Conservation (phyloP, 345 rosid genomes). For the Microcos paniculata region DNA sequence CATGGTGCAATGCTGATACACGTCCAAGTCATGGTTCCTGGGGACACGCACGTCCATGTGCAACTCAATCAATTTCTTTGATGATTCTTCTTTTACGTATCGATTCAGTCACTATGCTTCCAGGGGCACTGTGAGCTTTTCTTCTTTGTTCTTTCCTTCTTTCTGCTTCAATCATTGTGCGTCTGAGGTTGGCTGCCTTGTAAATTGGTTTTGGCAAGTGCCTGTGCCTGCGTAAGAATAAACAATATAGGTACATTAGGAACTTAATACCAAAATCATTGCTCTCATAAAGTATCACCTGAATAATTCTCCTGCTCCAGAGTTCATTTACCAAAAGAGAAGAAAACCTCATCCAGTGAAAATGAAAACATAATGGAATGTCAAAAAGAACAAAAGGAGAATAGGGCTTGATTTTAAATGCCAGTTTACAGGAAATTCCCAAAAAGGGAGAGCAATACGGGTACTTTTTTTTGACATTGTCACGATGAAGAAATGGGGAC, state of each 20-base stretch:
- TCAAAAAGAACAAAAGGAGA: neutral
- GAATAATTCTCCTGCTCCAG: neutral
- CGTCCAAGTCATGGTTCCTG: neutral
- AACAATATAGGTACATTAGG: neutral
- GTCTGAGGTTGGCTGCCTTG: slow-evolving; percentile 51
- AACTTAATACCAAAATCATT: neutral
- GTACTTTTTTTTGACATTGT: neutral
- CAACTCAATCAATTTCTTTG: slow-evolving; percentile 66
- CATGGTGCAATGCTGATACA: neutral
- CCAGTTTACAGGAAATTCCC: neutral
- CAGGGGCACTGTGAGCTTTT: slow-evolving; percentile 91
- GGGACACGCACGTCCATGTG: neutral
- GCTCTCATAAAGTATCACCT: neutral
- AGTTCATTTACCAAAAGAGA: neutral
- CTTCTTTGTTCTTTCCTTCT: slow-evolving; percentile 77
- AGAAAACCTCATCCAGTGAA: neutral
- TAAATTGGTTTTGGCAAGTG: slow-evolving; percentile 86
- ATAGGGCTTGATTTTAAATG: neutral
- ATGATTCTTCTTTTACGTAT: slow-evolving; percentile 72
- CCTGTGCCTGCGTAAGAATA: slow-evolving; percentile 67
- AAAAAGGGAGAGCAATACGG: neutral
- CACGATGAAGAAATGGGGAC: neutral
- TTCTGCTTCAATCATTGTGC: slow-evolving; percentile 58
- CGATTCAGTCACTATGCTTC: slow-evolving; percentile 51
- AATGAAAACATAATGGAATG: neutral